phyloP scores from a whole-genome alignment of 2,329 filamentous ascomycete species.

The Leptographium flavum region DNA sequence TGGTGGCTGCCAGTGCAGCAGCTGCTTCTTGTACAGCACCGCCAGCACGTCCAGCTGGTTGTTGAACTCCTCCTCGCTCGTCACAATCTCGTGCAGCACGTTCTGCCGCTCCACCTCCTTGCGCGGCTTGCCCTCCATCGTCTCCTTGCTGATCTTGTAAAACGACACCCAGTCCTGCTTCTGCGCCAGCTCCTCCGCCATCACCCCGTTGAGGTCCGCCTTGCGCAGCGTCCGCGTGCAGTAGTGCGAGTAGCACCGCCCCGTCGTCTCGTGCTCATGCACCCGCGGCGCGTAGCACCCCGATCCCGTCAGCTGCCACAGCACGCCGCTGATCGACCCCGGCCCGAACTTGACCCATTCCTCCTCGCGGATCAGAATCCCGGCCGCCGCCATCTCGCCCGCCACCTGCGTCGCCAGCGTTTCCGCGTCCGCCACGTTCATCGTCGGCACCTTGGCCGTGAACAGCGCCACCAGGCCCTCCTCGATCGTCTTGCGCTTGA shows the following conservation, averaged over 20 bases:
- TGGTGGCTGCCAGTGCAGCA: constrained; percentile 57
- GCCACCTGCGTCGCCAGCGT: constrained; percentile 67
- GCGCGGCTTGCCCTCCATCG: constrained; percentile 54
- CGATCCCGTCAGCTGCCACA: constrained; percentile 82
- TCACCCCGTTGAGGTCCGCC: constrained; percentile 67
- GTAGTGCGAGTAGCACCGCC: constrained; percentile 84
- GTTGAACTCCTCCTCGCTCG: constrained; percentile 84
- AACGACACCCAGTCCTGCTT: constrained; percentile 80
- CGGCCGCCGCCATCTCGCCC: constrained; percentile 62
- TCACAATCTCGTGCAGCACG: constrained; percentile 87
- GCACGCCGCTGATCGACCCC: constrained; percentile 69
- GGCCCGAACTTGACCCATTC: constrained; percentile 93
- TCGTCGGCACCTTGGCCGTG: constrained; percentile 87
- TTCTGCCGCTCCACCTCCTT: constrained; percentile 92
- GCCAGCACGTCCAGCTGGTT: constrained; percentile 76
- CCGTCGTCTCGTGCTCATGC: constrained; percentile 54
- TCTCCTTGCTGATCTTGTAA: constrained; percentile 69
- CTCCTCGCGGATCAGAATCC: constrained; percentile 72
- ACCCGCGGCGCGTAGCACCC: constrained; percentile 84
- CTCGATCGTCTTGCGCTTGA: constrained; percentile 71
- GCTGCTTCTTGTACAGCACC: constrained; percentile 70
- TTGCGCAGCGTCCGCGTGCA: constrained; percentile 92
- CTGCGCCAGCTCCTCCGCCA: constrained; percentile 52
- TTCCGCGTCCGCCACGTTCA: constrained; percentile 96
- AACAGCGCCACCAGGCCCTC: constrained; percentile 83